Percentiles rank a stretch among this genome's conserved stretches.
Evolutionary conservation across 2,329 filamentous ascomycete species (phyloP).

Genomic region (Hirsutella minnesotensis): DNA sequence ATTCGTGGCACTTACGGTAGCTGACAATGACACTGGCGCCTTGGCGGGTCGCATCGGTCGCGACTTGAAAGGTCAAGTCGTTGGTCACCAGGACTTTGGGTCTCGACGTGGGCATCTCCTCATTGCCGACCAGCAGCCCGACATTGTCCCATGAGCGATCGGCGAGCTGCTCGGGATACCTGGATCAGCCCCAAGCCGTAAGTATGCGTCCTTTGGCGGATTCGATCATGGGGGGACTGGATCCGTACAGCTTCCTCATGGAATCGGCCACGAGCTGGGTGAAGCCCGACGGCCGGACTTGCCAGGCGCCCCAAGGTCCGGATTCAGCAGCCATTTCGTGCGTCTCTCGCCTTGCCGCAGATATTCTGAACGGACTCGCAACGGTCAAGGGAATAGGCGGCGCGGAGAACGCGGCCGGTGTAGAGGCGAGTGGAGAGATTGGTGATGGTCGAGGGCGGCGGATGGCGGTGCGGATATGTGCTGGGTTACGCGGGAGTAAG

Average conservation of each 20-base stretch:
- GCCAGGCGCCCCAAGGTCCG: constrained; percentile 27
- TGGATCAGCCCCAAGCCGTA: constrained; percentile 18
- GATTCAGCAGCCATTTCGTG: constrained; percentile 12
- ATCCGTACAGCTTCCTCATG: constrained; percentile 64
- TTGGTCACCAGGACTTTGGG: constrained; percentile 53
- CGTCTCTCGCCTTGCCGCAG: too few species aligned
- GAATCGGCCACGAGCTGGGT: constrained; percentile 57
- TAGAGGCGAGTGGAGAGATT: too few species aligned
- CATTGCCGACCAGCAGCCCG: constrained; percentile 55
- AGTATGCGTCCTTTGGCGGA: not conserved
- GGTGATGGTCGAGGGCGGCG: too few species aligned
- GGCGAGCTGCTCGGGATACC: constrained; percentile 80
- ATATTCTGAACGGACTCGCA: too few species aligned
- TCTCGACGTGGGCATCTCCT: constrained; percentile 17
- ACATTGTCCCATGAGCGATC: constrained; percentile 94
- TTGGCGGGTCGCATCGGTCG: constrained; percentile 73
- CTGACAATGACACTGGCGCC: constrained; percentile 71
- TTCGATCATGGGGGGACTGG: not conserved
- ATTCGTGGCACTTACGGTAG: constrained; percentile 52
- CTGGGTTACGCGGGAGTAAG: too few species aligned
- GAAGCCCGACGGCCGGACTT: constrained; percentile 27
- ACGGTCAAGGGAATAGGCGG: too few species aligned
- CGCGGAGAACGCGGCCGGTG: too few species aligned
- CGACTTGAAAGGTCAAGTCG: constrained; percentile 80
- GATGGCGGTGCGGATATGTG: too few species aligned